phyloP scores from a whole-genome alignment of 352 stramenopile genomes.

The Globisporangium uncinulatum region DNA sequence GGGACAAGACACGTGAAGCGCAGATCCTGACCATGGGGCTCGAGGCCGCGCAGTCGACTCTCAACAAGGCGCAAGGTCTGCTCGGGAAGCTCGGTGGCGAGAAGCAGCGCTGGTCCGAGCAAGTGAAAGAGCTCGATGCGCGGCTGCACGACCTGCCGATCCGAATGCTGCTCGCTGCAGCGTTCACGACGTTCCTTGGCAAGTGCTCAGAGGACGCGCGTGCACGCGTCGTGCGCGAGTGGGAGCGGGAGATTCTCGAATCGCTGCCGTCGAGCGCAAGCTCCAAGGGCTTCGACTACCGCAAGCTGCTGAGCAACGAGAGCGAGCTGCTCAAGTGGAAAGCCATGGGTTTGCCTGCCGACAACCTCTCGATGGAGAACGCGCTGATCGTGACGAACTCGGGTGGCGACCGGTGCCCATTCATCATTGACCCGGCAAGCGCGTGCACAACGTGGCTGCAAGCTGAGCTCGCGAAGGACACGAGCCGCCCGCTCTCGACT shows the following conservation, averaged over 20 bases:
- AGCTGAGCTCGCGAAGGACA: slow-evolving; percentile 82
- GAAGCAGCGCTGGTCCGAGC: slow-evolving; percentile 87
- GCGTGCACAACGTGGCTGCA: slow-evolving; percentile 88
- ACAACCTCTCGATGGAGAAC: slow-evolving; percentile 94
- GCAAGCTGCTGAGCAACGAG: slow-evolving; percentile 88
- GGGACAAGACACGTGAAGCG: slow-evolving; percentile 89
- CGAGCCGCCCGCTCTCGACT: slow-evolving; percentile 80
- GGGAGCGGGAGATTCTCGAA: slow-evolving; percentile 68
- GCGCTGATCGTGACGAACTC: slow-evolving; percentile 85
- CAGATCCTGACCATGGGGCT: slow-evolving; percentile 87
- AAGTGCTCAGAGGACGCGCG: slow-evolving; percentile 89
- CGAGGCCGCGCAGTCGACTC: slow-evolving; percentile 81
- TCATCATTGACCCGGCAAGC: slow-evolving; percentile 93
- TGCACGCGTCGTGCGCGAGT: slow-evolving; percentile 63
- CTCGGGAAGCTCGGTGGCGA: slow-evolving; percentile 90
- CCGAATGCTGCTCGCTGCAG: slow-evolving; percentile 88
- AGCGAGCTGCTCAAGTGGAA: slow-evolving; percentile 94
- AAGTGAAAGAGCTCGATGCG: slow-evolving; percentile 81
- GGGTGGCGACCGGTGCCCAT: slow-evolving; percentile 78
- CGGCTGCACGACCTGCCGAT: slow-evolving; percentile 82
- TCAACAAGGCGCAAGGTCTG: slow-evolving; percentile 90
- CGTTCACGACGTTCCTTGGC: slow-evolving; percentile 93
- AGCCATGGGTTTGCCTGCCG: slow-evolving; percentile 84
- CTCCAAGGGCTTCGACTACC: slow-evolving; percentile 66
- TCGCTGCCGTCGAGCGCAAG: slow-evolving; percentile 12